phyloP scores from a whole-genome alignment of 305 asterid species.

The Ilex paraguariensis region DNA sequence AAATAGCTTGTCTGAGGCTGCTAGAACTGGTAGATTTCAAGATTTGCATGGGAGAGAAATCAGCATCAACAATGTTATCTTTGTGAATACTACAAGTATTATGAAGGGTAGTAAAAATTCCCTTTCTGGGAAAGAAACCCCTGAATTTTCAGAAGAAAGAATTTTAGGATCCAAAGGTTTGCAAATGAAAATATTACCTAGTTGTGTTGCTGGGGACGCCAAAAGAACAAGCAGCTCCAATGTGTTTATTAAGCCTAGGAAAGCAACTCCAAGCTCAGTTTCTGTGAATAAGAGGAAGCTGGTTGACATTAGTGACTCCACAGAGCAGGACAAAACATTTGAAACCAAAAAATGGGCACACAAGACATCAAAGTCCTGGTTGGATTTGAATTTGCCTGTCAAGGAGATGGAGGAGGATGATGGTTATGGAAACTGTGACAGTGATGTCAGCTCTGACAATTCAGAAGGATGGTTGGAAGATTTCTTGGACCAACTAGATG shows the following conservation, averaged over 20 bases:
- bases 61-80: conserved; percentile 46
- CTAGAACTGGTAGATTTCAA: conserved; percentile 68
- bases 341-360: conserved; percentile 33
- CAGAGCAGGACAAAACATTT: conserved; percentile 13
- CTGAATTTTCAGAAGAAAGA: conserved; percentile 64
- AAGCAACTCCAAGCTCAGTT: conserved; percentile 10
- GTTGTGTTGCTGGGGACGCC: conserved; percentile 20
- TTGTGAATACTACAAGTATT: conserved; percentile 47
- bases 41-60: conserved; percentile 68
- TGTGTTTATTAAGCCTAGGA: conserved; percentile 28
- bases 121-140: conserved; percentile 18
- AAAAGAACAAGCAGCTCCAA: conserved; percentile 19
- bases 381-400: conserved; percentile 77
- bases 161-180: conserved; percentile 50
- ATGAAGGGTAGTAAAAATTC: conserved; percentile 24
- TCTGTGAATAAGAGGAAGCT: conserved; percentile 51
- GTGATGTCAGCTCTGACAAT: conserved; percentile 29
- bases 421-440: conserved; percentile 24
- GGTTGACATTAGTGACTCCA: conserved; percentile 15
- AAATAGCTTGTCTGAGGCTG: conserved; percentile 55
- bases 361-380: conserved; percentile 32
- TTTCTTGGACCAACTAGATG: conserved; percentile 46
- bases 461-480: conserved; percentile 62
- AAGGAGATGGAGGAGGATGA: conserved; percentile 44
- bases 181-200: conserved; percentile 55